phyloP scores from a whole-genome alignment of 2,329 filamentous ascomycete genomes.

The Claviceps maximensis region DNA sequence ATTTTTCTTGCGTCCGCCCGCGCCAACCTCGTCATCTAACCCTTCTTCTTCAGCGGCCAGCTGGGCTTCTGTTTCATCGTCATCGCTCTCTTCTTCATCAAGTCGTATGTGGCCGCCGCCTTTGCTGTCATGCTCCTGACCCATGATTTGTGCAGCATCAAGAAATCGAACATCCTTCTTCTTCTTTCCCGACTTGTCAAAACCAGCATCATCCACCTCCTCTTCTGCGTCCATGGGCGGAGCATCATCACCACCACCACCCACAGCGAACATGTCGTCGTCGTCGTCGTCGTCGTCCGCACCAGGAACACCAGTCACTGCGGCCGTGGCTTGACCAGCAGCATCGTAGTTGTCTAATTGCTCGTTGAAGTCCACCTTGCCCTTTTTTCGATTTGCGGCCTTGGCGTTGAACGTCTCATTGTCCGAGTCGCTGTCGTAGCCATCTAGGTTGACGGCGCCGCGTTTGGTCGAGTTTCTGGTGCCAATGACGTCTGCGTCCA shows the following conservation, averaged over 20 bases:
- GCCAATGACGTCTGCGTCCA: conserved; percentile 89
- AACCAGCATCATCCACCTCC: conserved; percentile 19
- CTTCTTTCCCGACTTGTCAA: conserved; percentile 37
- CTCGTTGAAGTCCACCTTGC: conserved; percentile 36
- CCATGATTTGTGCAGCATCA: conserved; percentile 54
- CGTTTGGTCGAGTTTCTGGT: conserved; percentile 68
- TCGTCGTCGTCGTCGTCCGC: conserved; percentile 45
- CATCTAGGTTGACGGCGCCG: conserved; percentile 89
- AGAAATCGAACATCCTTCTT: conserved; percentile 50
- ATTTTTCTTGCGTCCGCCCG: conserved; percentile 81
- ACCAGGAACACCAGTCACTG: conserved; percentile 14
- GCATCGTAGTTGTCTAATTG: conserved; percentile 42
- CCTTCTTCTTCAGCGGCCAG: conserved; percentile 59
- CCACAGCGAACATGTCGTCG: conserved; percentile 74
- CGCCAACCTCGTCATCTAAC: conserved; percentile 78
- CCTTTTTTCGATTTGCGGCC: conserved; percentile 44
- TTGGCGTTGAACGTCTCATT: conserved; percentile 79
- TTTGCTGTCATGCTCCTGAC: conserved; percentile 62
- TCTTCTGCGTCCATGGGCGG: conserved; percentile 27
- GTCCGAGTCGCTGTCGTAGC: conserved; percentile 88
- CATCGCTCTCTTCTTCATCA: conserved; percentile 41
- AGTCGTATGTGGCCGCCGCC: conserved; percentile 59
- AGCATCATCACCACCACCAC: conserved; percentile 39
- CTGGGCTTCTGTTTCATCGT: conserved; percentile 58
- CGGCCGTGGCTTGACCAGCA: conserved; percentile 27